A percentile compares a stretch with the other conserved stretches of the same genome.
Conservation (phyloP, 2,329 filamentous ascomycete genomes). For the Dactylella cylindrospora region DNA sequence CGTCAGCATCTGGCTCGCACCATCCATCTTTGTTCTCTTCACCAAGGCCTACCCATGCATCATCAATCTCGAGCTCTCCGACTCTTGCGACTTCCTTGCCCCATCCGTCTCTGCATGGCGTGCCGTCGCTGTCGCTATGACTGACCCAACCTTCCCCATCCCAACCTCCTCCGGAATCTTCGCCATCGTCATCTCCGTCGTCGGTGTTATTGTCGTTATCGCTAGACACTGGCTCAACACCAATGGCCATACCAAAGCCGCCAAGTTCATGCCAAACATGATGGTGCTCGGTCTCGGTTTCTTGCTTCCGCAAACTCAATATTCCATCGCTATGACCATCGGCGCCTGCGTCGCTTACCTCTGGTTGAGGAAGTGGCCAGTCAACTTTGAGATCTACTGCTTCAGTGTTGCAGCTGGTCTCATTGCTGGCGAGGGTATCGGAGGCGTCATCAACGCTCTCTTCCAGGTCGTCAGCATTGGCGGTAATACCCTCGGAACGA, state of each 20-base stretch:
- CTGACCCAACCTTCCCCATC: slow-evolving; percentile 60
- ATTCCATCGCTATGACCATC: slow-evolving; percentile 62
- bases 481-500: slow-evolving; percentile 53
- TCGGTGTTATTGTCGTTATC: slow-evolving; percentile 59
- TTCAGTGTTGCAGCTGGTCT: slow-evolving; percentile 64
- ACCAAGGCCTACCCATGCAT: slow-evolving; percentile 70
- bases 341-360: slow-evolving; percentile 58
- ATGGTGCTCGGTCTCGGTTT: slow-evolving; percentile 64
- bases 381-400: slow-evolving; percentile 61
- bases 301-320: slow-evolving; percentile 61
- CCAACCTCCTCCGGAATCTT: slow-evolving; percentile 62
- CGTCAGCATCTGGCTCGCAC: slow-evolving; percentile 67
- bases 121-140: slow-evolving; percentile 65
- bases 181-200: slow-evolving; percentile 59
- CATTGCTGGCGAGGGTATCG: slow-evolving; percentile 66
- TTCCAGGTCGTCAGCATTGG: slow-evolving; percentile 54
- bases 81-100: slow-evolving; percentile 61
- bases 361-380: slow-evolving; percentile 60
- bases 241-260: slow-evolving; percentile 56
- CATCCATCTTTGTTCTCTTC: slow-evolving; percentile 69
- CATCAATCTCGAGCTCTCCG: slow-evolving; percentile 55
- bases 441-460: slow-evolving; percentile 64
- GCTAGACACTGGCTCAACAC: slow-evolving; percentile 60
- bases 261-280: slow-evolving; percentile 65
- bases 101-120: slow-evolving; percentile 68